Evolutionary conservation across 2,329 filamentous ascomycete species (phyloP).

Genomic region (Hypomyces rosellus): DNA sequence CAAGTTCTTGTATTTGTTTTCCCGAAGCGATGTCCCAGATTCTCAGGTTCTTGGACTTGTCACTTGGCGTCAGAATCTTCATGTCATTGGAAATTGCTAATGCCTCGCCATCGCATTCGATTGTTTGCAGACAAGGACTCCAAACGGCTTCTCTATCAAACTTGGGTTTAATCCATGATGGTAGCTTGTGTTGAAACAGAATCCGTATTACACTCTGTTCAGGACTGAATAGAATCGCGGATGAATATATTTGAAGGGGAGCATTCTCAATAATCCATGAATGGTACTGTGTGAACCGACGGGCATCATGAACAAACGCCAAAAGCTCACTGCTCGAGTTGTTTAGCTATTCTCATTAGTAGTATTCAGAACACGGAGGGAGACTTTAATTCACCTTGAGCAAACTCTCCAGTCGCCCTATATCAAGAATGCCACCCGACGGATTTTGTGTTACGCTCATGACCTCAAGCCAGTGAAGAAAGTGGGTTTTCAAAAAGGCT

Average conservation of each 20-base stretch:
- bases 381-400: not conserved
- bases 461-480: conserved; percentile 3
- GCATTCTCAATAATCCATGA: conserved; percentile 2
- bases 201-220: not conserved
- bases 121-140: conserved; percentile 5
- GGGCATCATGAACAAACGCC: conserved; percentile 3
- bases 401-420: not conserved
- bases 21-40: not conserved
- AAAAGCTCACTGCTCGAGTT: not conserved
- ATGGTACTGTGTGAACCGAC: conserved; percentile 3
- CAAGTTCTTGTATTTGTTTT: not conserved
- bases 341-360: not conserved
- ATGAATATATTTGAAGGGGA: conserved; percentile 7
- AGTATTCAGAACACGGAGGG: not conserved
- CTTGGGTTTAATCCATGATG: conserved; percentile 6
- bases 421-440: not conserved
- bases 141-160: not conserved
- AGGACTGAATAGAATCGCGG: conserved; percentile 8
- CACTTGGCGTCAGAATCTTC: not conserved
- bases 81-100: too few species aligned
- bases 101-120: too few species aligned
- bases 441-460: not conserved
- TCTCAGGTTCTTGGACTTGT: not conserved
- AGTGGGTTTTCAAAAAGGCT: not conserved
- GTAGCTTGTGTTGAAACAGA: conserved; percentile 1